Base-by-base conservation (phyloP, 2,329 filamentous ascomycete species). In the Botryotinia narcissicola region DNA sequence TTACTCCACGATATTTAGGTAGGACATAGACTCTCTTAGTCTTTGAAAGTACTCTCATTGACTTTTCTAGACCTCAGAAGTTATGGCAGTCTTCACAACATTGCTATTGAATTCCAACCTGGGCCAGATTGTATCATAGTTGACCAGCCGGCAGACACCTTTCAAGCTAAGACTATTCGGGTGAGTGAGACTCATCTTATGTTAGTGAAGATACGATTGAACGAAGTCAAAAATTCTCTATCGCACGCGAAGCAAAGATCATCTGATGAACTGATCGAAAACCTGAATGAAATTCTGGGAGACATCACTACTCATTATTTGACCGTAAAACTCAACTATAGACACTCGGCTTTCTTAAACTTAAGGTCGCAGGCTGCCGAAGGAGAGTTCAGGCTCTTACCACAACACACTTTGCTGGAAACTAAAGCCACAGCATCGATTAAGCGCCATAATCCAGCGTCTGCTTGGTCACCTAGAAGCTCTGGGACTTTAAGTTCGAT, bases 231-330 rank as follows among this genome's bases (percentile, higher is more conserved):
- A 32, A 14, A 66, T 25, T 46, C 73, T 9, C 25, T 44, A n/a
- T 71, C 68, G 32, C 81, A 84, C 70, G 46, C 77, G 14, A 81
- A 81, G 46, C 82, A 84, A 64, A 63, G 67, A 29, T 84, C 82
- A 57, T 86, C 88, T 0, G 87, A 90, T 20, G 84, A 87, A 59
- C 81, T 91, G 46, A 88, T 91, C 25, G 84, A 87, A 37, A 87
- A 90, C 73, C 82, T 91, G 18, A 87, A 91, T 77, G 81, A 83
- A 44, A 85, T 89, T 72, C 84, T 91, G 4, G 87, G 88, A 44
- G 82, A 84, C 70, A 82, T 82, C 5, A 80, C 80, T 32, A 83
- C 83, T 25, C 83, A 85, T 48, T 90, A 88, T 75, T 80, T 90
- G 68, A 84, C 84, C 4, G 82, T 90, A 25, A 82, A 82, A 32